phyloP scores from a whole-genome alignment of 805 yeast genomes.

The Schwanniomyces polymorphus region DNA sequence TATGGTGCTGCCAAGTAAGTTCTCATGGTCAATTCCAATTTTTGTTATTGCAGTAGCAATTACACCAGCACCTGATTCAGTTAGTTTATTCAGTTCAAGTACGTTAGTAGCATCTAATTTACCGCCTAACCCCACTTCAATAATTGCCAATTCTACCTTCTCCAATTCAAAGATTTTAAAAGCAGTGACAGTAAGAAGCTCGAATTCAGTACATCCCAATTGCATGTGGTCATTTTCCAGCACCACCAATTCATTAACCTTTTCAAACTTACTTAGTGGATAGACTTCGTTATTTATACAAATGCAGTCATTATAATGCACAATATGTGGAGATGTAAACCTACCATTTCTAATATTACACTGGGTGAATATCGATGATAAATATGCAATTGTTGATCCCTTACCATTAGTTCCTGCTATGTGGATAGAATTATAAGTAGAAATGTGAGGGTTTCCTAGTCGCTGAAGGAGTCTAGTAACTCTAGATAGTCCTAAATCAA shows the following conservation, averaged over 20 bases:
- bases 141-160: conserved; percentile 68
- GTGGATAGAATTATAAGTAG: conserved; percentile 67
- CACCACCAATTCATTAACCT: conserved; percentile 43
- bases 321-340: conserved; percentile 87
- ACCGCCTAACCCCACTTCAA: conserved; percentile 97
- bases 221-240: conserved; percentile 34
- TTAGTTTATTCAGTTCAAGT: conserved; percentile 26
- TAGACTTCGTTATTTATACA: conserved; percentile 63
- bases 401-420: conserved; percentile 97
- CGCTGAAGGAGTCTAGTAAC: conserved; percentile 28
- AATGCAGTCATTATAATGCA: conserved; percentile 74
- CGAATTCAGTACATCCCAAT: conserved; percentile 85
- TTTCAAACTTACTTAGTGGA: conserved; percentile 41
- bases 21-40: conserved; percentile 84
- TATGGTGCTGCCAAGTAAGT: conserved; percentile 67
- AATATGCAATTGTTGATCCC: conserved; percentile 86
- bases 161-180: conserved; percentile 65
- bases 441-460: conserved; percentile 69
- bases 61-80: conserved; percentile 33
- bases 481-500: conserved; percentile 39
- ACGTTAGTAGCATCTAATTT: conserved; percentile 87
- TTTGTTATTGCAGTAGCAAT: conserved; percentile 76
- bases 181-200: conserved; percentile 81
- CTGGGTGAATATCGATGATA: conserved; percentile 60
- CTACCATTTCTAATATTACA: conserved; percentile 61